phyloP scores from a whole-genome alignment of 805 yeast species.

The Kregervanrija fluxuum region DNA sequence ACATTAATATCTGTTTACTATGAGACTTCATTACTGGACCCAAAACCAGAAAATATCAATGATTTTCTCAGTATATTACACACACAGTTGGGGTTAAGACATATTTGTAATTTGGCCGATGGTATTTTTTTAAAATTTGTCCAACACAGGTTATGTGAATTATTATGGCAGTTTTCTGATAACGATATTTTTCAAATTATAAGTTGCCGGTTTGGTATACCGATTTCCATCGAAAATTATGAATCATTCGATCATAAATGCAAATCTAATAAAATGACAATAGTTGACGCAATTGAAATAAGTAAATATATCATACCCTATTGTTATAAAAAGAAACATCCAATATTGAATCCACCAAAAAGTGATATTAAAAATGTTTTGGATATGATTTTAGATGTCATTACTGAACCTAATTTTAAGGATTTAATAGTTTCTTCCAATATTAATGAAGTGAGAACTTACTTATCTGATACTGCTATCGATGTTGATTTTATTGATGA shows the following conservation, averaged over 20 bases:
- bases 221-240: conserved; percentile 50
- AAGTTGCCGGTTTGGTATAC: conserved; percentile 69
- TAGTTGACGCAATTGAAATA: conserved; percentile 28
- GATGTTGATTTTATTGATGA: conserved; percentile 38
- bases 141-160: conserved; percentile 43
- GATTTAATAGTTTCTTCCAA: conserved; percentile 40
- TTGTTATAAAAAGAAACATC: conserved; percentile 50
- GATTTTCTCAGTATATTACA: conserved; percentile 59
- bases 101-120: conserved; percentile 58
- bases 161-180: conserved; percentile 43
- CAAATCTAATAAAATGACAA: conserved; percentile 31
- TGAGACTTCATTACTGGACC: conserved; percentile 9
- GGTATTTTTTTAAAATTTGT: conserved; percentile 58
- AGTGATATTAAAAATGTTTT: conserved; percentile 66
- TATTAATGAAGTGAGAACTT: conserved; percentile 36
- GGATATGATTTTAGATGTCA: conserved; percentile 62
- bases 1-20: conserved; percentile 35
- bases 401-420: conserved; percentile 56
- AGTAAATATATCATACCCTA: conserved; percentile 45
- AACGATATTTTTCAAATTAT: conserved; percentile 70
- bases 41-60: conserved; percentile 24
- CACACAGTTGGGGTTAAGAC: conserved; percentile 60
- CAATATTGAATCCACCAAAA: conserved; percentile 51
- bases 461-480: conserved; percentile 37
- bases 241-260: conserved; percentile 63